These are phyloP conservation scores for Trichoderma lentiforme DNA, from an alignment of 2,329 filamentous ascomycete species.

Conservation along the genomic window DNA sequence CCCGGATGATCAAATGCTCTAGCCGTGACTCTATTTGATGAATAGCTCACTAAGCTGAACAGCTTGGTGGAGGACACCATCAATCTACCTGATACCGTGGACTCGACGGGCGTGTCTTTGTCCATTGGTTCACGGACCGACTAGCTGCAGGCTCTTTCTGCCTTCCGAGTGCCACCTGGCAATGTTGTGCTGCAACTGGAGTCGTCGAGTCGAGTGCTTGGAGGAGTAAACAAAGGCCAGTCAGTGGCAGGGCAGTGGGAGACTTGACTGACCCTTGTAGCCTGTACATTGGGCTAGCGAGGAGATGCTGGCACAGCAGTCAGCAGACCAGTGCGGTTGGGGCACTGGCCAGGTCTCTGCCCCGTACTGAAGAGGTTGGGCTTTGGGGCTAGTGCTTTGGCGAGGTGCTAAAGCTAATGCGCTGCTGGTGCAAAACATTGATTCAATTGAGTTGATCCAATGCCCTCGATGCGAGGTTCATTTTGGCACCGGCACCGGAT, in stretches of 20 bases:
- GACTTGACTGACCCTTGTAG: not conserved
- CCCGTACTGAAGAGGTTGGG: not conserved
- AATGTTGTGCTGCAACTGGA: slow-evolving; percentile 16
- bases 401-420: not conserved
- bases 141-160: slow-evolving; percentile 14
- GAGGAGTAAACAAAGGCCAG: not conserved
- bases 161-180: slow-evolving; percentile 19
- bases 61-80: not conserved
- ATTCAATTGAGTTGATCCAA: not conserved
- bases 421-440: not conserved
- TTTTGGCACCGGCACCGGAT: not conserved
- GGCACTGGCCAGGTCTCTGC: slow-evolving; percentile 13
- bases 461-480: not conserved
- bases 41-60: not conserved
- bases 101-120: not conserved
- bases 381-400: not conserved
- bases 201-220: not conserved
- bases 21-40: not conserved
- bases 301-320: not conserved
- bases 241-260: not conserved
- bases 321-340: slow-evolving; percentile 10
- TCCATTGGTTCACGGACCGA: slow-evolving; percentile 10
- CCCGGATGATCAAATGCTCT: not conserved
- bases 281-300: not conserved
- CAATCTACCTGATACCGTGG: not conserved